These are phyloP conservation scores for Dipteronia dyeriana DNA, from an alignment of 345 rosid species.

Conservation along the genomic window DNA sequence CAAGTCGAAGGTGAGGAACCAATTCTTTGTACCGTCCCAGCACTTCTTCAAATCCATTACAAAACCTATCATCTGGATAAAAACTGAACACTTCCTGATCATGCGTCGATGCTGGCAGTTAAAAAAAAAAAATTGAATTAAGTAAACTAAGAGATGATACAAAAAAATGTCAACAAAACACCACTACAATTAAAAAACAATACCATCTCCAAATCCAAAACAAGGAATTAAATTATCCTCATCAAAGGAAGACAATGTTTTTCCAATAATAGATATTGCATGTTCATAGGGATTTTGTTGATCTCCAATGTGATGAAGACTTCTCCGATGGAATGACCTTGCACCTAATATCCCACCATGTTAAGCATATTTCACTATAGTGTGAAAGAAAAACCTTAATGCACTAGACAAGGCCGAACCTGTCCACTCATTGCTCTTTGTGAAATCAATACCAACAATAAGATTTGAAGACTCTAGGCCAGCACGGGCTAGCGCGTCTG, in stretches of 20 bases:
- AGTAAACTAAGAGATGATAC: background rate
- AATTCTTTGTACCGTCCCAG: conserved; percentile 69
- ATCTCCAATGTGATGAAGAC: conserved; percentile 75
- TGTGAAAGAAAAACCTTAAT: background rate
- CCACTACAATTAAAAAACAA: background rate
- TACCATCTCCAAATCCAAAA: conserved; percentile 98
- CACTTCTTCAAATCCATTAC: conserved; percentile 97
- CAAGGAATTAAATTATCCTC: conserved; percentile 97
- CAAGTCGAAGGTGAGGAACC: conserved; percentile 78
- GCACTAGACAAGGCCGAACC: conserved; percentile 33
- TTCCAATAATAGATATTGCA: conserved; percentile 93
- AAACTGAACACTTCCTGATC: conserved; percentile 96
- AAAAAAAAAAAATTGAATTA: background rate
- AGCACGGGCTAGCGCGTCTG: conserved; percentile 60
- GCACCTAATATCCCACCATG: conserved; percentile 44
- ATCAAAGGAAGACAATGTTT: conserved; percentile 80
- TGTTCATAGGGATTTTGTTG: conserved; percentile 84
- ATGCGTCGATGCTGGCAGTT: conserved; percentile 81
- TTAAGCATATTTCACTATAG: background rate
- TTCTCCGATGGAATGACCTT: conserved; percentile 67
- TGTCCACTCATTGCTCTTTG: conserved; percentile 89
- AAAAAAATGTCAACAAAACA: background rate
- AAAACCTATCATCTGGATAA: conserved; percentile 61
- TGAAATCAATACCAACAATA: conserved; percentile 81
- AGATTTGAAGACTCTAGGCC: conserved; percentile 83